Percentiles rank a stretch among this genome's conserved stretches.
These are phyloP conservation scores for Knufia petricola DNA, from an alignment of 2,329 filamentous ascomycete genomes.

Conservation along the genomic window DNA sequence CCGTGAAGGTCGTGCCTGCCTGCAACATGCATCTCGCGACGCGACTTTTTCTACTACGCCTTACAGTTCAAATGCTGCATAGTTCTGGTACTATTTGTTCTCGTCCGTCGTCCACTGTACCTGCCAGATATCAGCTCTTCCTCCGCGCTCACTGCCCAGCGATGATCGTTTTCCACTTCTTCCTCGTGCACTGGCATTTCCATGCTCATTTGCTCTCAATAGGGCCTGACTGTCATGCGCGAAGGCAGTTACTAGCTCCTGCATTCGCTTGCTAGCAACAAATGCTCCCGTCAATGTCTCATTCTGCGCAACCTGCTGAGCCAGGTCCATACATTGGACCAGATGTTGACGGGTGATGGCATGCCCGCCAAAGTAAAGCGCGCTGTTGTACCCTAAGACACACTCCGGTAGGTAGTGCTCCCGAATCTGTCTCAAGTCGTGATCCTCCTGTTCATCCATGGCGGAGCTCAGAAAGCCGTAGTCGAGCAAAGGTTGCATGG, in stretches of 20 bases:
- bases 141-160: constrained; percentile 12
- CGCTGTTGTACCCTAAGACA: constrained; percentile 71
- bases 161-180: constrained; percentile 19
- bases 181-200: constrained; percentile 18
- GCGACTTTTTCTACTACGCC: not conserved
- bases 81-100: not conserved
- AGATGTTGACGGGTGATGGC: constrained; percentile 65
- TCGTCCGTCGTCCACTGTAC: constrained; percentile 32
- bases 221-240: constrained; percentile 68
- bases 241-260: constrained; percentile 65
- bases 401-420: constrained; percentile 76
- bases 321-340: constrained; percentile 78
- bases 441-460: constrained; percentile 42
- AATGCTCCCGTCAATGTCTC: constrained; percentile 59
- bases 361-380: constrained; percentile 68
- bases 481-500: constrained; percentile 51
- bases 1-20: no score
- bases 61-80: not conserved
- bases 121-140: constrained; percentile 12
- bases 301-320: constrained; percentile 62
- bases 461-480: constrained; percentile 52
- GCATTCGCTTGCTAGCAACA: constrained; percentile 56
- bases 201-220: constrained; percentile 39
- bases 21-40: not conserved
- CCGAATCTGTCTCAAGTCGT: constrained; percentile 57